Conservation (phyloP, 306 rosid genomes). For the Hippophae gyantsensis region DNA sequence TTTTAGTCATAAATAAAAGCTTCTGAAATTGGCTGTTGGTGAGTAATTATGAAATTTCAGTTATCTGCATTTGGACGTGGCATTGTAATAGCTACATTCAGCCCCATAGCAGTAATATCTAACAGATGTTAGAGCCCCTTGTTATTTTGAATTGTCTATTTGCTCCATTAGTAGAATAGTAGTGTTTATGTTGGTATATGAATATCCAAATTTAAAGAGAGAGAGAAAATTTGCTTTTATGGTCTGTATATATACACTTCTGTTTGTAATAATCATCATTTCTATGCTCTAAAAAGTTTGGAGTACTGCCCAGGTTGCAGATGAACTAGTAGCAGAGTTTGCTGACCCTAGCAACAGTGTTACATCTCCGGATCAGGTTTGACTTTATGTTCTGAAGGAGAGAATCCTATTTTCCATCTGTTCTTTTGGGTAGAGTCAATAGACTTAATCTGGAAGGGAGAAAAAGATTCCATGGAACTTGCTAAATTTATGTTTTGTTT, state of each 20-base stretch:
- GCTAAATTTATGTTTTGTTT: conserved; percentile 5
- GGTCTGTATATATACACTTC: background rate
- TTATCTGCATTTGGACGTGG: too few relatives aligned
- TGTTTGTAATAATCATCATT: background rate
- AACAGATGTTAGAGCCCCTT: background rate
- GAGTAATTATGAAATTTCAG: too few relatives aligned
- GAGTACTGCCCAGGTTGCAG: conserved; percentile 67
- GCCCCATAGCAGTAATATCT: background rate
- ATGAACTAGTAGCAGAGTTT: conserved; percentile 97
- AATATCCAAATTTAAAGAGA: background rate
- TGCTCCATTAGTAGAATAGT: background rate
- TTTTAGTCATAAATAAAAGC: background rate
- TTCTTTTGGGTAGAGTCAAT: conserved; percentile 8
- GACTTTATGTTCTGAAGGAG: conserved; percentile 2
- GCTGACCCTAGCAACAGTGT: conserved; percentile 58
- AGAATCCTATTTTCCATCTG: conserved; percentile 9
- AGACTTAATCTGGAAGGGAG: background rate
- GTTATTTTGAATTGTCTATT: too few relatives aligned
- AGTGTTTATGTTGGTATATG: background rate
- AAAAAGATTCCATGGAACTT: background rate
- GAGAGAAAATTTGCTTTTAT: background rate
- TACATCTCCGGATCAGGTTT: conserved; percentile 88
- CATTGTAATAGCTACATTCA: too few relatives aligned
- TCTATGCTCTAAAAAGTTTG: conserved; percentile 14
- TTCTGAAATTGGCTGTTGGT: background rate